Conservation (phyloP, 306 rosid species). For the Pyrus bretschneideri region DNA sequence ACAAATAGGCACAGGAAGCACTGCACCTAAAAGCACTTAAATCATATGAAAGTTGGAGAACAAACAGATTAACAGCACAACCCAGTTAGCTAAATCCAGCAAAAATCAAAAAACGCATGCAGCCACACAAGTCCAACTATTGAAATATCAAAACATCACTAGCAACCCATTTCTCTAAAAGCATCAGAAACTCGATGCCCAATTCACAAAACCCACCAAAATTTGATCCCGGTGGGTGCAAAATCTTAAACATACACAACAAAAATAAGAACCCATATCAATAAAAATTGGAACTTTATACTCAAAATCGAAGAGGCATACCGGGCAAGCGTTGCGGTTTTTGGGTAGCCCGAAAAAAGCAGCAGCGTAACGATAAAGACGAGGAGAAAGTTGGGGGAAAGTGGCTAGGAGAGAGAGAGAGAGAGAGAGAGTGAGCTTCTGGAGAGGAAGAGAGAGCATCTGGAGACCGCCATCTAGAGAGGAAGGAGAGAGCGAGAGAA, state of each 20-base stretch:
- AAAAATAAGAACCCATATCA: no score
- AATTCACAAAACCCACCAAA: no score
- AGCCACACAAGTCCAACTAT: constrained; percentile 13
- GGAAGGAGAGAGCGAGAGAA: no score
- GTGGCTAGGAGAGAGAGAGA: not conserved
- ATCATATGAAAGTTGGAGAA: constrained; percentile 1
- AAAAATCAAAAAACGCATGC: constrained; percentile 1
- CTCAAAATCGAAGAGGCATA: constrained; percentile 14
- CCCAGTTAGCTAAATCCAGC: constrained; percentile 2
- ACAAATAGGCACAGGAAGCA: constrained; percentile 4
- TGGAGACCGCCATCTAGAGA: no score
- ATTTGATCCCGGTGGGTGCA: no score
- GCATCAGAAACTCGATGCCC: no score
- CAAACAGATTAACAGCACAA: not conserved
- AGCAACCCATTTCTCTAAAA: no score
- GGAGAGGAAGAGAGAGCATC: no score
- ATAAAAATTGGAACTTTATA: no score
- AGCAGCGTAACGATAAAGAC: constrained; percentile 1
- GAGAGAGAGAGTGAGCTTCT: no score
- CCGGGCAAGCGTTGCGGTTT: constrained; percentile 1
- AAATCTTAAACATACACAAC: no score
- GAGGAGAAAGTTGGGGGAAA: not conserved
- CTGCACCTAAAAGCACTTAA: not conserved
- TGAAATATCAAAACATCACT: not conserved
- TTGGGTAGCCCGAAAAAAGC: not conserved